Conservation (phyloP, 805 yeast species). For the Wickerhamomyces hampshirensis region DNA sequence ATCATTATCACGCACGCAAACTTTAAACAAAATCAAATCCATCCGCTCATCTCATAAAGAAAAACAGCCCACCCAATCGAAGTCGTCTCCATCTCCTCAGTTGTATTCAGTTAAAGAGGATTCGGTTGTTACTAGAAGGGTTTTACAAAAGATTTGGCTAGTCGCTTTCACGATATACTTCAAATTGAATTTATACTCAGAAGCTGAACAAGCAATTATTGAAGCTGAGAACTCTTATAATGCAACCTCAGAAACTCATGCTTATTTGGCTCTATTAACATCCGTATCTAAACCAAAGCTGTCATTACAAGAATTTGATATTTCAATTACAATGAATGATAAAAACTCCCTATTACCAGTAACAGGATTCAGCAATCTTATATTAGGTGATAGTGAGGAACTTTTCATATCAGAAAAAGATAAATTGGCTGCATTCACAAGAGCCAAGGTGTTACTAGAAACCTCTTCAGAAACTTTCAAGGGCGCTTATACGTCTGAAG, state of each 20-base stretch:
- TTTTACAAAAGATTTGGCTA: constrained; percentile 67
- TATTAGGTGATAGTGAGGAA: constrained; percentile 7
- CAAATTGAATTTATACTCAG: constrained; percentile 47
- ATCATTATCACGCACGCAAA: constrained; percentile 14
- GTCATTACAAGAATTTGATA: constrained; percentile 62
- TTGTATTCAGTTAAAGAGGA: constrained; percentile 4
- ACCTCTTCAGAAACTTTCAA: constrained; percentile 31
- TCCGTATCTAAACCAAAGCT: constrained; percentile 27
- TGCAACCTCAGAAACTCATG: constrained; percentile 44
- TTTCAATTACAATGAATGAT: constrained; percentile 25
- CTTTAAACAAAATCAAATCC: constrained; percentile 18
- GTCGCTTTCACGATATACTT: constrained; percentile 64
- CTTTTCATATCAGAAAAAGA: constrained; percentile 53
- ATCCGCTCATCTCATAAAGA: constrained; percentile 8
- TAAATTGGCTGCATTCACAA: constrained; percentile 49
- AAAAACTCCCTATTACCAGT: constrained; percentile 10
- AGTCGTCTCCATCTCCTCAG: background rate
- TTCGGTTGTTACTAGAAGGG: constrained; percentile 11
- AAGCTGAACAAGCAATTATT: constrained; percentile 64
- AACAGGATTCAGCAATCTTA: constrained; percentile 19
- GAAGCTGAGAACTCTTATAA: constrained; percentile 57
- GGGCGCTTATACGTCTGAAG: constrained; percentile 48
- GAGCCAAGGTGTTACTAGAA: constrained; percentile 35
- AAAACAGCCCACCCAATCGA: background rate
- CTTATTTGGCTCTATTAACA: constrained; percentile 38